Evolutionary conservation across 805 yeast species (phyloP).

Genomic region (Candida easanensis): DNA sequence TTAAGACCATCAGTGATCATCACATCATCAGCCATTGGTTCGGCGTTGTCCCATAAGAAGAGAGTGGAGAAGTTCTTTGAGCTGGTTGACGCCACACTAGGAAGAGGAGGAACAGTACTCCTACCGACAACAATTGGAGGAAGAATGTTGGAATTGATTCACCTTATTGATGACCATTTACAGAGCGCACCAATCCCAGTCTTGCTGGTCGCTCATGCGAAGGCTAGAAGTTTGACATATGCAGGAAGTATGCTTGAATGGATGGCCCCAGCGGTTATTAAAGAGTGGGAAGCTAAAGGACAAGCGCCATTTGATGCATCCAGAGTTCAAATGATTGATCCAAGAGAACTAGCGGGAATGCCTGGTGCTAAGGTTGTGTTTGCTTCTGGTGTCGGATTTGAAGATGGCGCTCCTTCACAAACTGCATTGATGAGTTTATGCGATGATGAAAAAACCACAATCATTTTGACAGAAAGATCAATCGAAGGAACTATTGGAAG

Average conservation of each 20-base stretch:
- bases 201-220: constrained; percentile 71
- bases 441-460: constrained; percentile 60
- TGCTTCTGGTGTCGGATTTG: constrained; percentile 65
- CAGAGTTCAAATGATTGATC: constrained; percentile 53
- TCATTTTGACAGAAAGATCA: constrained; percentile 71
- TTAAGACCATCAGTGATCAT: constrained; percentile 80
- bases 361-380: constrained; percentile 79
- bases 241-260: constrained; percentile 93
- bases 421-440: constrained; percentile 55
- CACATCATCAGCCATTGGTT: constrained; percentile 68
- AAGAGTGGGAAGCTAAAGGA: constrained; percentile 76
- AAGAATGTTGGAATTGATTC: constrained; percentile 75
- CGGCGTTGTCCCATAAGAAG: constrained; percentile 56
- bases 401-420: constrained; percentile 59
- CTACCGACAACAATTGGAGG: constrained; percentile 82
- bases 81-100: constrained; percentile 61
- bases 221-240: constrained; percentile 71
- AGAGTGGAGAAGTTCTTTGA: constrained; percentile 63
- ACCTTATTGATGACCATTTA: constrained; percentile 66
- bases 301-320: constrained; percentile 77
- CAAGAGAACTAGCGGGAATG: constrained; percentile 51
- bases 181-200: constrained; percentile 56
- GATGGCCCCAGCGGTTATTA: constrained; percentile 87
- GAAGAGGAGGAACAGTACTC: constrained; percentile 76
- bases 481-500: constrained; percentile 45